Base-by-base conservation (phyloP, 768 basidiomycete genomes). In the Panus rudis region DNA sequence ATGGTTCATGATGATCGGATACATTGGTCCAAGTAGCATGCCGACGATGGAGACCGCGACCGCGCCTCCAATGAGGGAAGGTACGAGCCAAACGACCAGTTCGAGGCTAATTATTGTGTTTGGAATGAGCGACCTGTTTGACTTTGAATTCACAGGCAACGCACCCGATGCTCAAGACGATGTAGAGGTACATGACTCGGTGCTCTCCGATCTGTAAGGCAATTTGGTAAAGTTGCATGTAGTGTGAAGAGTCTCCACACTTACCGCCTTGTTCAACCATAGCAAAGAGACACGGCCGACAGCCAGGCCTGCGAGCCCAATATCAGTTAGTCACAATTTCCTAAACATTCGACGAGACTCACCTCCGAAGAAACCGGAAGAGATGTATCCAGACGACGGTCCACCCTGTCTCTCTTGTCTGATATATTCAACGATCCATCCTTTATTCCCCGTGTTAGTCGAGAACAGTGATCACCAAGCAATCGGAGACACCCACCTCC, bases 391-490 rank as follows among this genome's bases (percentile, higher is more conserved):
- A 14, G 76, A 57, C 1, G 61, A 59, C 1, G 64, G 53, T 2
- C 75, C 74, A n/a, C 74, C 75, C 4, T 65, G 64, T 6, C 75
- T 64, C 22, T 66, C 60, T 2, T 65, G 50, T 10, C 68, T 64
- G 22, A 76, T 62, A 49, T 67, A 79, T 8, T 73, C 74, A 7
- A 76, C 75, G 25, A 71, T 75, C 76, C 76, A 78, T 0, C 74
- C 74, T 72, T 30, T 14, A 33, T 19, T 14, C 31, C 22, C 12
- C 17, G 10, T 28, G 8, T 13, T 14, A 35, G 16, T 13, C 8
- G 8, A 28, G 16, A 21, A 17, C 20, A 34, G n/a, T 22, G 4
- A 26, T 8, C 11, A 20, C 20, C 26, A 26, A 4, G 34, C 8
- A 19, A 20, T 17, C 32, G 22, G 24, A 20, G 10, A 6, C 16